Conservation (phyloP, 2,329 filamentous ascomycete species). For the Pseudovirgaria hyperparasitica region DNA sequence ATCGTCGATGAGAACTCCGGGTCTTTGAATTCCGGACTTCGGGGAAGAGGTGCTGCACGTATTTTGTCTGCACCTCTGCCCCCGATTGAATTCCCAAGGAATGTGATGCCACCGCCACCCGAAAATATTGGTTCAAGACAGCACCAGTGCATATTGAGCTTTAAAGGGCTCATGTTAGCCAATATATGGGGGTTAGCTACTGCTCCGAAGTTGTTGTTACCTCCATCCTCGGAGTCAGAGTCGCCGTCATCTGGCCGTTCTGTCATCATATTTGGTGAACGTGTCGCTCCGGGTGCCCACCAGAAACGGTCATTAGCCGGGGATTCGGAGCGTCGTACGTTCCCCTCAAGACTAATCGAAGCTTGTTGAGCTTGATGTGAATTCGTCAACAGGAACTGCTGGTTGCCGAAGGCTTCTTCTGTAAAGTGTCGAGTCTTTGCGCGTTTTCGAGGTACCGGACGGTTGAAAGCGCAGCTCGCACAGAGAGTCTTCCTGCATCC, state of each 20-base stretch:
- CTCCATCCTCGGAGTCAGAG: constrained; percentile 24
- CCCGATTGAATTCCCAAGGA: constrained; percentile 33
- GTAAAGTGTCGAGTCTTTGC: constrained; percentile 25
- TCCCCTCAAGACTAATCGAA: constrained; percentile 12
- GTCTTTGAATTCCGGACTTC: constrained; percentile 41
- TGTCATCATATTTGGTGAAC: constrained; percentile 46
- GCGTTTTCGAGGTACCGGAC: constrained; percentile 33
- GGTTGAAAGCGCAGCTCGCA: constrained; percentile 46
- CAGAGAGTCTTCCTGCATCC: constrained; percentile 48
- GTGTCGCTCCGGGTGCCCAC: constrained; percentile 45
- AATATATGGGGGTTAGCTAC: constrained; percentile 19
- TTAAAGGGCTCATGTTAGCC: constrained; percentile 32
- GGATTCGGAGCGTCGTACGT: constrained; percentile 10
- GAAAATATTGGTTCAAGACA: constrained; percentile 48
- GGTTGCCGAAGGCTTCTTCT: constrained; percentile 21
- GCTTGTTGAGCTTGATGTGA: constrained; percentile 18
- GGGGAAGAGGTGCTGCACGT: constrained; percentile 44
- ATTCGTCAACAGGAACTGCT: constrained; percentile 12
- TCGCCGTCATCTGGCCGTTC: constrained; percentile 31
- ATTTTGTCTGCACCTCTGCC: constrained; percentile 42
- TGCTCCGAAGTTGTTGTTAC: constrained; percentile 21
- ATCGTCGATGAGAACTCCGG: constrained; percentile 39
- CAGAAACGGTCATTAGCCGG: constrained; percentile 34
- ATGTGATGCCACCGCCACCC: constrained; percentile 45
- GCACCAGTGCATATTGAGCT: constrained; percentile 46